A percentile compares a stretch with the other conserved stretches of the same genome.
phyloP scores from a whole-genome alignment of 73 alveolate species.

The Tetrahymena malaccensis region DNA sequence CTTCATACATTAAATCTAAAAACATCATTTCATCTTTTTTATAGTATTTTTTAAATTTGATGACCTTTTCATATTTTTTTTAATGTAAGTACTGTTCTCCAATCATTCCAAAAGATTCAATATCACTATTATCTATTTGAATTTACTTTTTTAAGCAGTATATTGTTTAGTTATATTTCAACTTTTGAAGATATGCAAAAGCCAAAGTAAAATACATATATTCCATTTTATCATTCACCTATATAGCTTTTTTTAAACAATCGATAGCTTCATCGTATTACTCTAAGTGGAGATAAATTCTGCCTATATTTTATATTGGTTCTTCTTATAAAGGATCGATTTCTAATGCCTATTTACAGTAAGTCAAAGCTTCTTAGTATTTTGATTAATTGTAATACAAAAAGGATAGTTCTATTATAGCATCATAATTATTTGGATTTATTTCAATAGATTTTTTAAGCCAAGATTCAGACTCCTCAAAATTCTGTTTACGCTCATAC shows the following conservation, averaged over 20 bases:
- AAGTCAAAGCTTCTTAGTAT: neutral
- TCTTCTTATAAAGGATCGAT: neutral
- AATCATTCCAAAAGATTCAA: neutral
- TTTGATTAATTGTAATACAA: neutral
- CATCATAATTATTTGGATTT: neutral
- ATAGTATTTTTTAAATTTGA: neutral
- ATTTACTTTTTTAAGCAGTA: neutral
- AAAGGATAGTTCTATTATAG: neutral
- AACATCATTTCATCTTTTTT: neutral
- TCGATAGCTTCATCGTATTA: neutral
- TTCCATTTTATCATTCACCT: neutral
- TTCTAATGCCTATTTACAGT: neutral
- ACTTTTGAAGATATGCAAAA: neutral
- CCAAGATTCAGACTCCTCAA: neutral
- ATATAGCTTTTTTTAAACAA: neutral
- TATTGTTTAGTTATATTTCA: too few species aligned
- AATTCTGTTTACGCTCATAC: neutral
- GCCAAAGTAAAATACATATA: neutral
- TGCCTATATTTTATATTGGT: neutral
- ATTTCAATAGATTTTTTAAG: neutral
- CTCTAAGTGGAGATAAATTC: neutral
- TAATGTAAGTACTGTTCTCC: neutral
- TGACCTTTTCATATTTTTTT: neutral
- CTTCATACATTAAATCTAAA: neutral
- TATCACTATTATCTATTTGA: neutral